Evolutionary conservation across 2,329 filamentous ascomycete species (phyloP).

Genomic region (Apiospora sp.): DNA sequence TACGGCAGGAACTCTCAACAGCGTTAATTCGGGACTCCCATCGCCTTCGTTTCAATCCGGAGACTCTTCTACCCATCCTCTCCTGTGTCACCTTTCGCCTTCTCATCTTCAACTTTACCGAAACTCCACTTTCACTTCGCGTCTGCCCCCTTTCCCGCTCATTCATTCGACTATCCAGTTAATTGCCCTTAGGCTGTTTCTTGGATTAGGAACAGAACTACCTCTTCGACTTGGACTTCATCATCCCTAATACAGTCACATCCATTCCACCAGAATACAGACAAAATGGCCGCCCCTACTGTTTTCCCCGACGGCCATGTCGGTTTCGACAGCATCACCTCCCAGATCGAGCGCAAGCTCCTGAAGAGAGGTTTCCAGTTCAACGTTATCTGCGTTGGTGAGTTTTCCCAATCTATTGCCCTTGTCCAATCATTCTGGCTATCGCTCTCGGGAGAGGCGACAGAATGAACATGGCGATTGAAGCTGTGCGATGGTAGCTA

Average conservation of each 20-base stretch:
- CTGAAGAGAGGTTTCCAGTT: conserved; percentile 99
- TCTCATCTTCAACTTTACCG: conserved; percentile 31
- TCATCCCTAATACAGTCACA: conserved; percentile 30
- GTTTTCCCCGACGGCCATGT: conserved; percentile 97
- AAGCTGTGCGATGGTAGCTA: conserved; percentile 35
- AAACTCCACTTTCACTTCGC: conserved; percentile 27
- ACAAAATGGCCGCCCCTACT: conserved; percentile 71
- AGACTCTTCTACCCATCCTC: neutral
- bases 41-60: conserved; percentile 4
- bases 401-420: conserved; percentile 51
- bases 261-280: conserved; percentile 34
- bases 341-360: conserved; percentile 99
- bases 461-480: conserved; percentile 24
- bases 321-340: conserved; percentile 99
- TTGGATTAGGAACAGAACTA: conserved; percentile 47
- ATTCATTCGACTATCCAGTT: conserved; percentile 38
- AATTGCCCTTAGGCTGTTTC: conserved; percentile 44
- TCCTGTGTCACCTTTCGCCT: conserved; percentile 25
- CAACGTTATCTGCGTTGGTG: conserved; percentile 99
- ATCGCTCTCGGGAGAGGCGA: conserved; percentile 24
- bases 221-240: conserved; percentile 38
- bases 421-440: conserved; percentile 24
- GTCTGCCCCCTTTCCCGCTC: conserved; percentile 36
- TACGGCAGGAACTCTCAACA: conserved; percentile 20
- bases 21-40: conserved; percentile 3